phyloP scores from a whole-genome alignment of 2,329 filamentous ascomycete genomes.

The Emergomyces orientalis region DNA sequence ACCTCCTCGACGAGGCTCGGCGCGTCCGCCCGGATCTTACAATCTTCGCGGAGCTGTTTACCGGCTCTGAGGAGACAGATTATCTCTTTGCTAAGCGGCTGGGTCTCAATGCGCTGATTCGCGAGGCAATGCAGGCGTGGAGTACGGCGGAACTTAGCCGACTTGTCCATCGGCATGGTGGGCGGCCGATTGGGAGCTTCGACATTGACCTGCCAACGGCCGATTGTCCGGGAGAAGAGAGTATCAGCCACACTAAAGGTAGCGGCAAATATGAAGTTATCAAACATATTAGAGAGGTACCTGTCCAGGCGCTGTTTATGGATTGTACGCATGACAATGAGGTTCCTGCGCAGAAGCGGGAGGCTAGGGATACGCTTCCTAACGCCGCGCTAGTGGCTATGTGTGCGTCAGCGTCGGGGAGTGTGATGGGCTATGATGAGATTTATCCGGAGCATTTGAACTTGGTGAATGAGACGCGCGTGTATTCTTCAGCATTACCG shows the following conservation, averaged over 20 bases:
- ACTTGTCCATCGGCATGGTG: constrained; percentile 86
- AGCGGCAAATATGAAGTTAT: constrained; percentile 50
- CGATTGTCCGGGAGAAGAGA: constrained; percentile 22
- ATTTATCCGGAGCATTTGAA: constrained; percentile 91
- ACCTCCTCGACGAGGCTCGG: constrained; percentile 89
- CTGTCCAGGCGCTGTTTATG: constrained; percentile 93
- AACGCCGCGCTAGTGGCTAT: constrained; percentile 91
- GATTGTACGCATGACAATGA: constrained; percentile 99
- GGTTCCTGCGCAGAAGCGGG: constrained; percentile 86
- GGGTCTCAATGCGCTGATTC: constrained; percentile 81
- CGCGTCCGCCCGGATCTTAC: constrained; percentile 78
- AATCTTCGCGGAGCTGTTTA: constrained; percentile 90
- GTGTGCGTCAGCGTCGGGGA: constrained; percentile 89
- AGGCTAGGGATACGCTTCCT: constrained; percentile 85
- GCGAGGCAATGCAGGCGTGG: constrained; percentile 98
- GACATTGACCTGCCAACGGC: constrained; percentile 79
- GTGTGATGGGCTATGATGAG: constrained; percentile 97
- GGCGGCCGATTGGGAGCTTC: constrained; percentile 91
- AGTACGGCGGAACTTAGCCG: constrained; percentile 86
- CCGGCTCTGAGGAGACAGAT: constrained; percentile 89
- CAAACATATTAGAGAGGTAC: constrained; percentile 72
- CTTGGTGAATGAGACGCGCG: constrained; percentile 76
- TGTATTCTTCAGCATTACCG: constrained; percentile 72
- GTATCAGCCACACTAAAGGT: constrained; percentile 29
- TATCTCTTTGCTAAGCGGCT: constrained; percentile 91